Conservation (phyloP, 805 yeast species). For the Lipomyces mesembrius region DNA sequence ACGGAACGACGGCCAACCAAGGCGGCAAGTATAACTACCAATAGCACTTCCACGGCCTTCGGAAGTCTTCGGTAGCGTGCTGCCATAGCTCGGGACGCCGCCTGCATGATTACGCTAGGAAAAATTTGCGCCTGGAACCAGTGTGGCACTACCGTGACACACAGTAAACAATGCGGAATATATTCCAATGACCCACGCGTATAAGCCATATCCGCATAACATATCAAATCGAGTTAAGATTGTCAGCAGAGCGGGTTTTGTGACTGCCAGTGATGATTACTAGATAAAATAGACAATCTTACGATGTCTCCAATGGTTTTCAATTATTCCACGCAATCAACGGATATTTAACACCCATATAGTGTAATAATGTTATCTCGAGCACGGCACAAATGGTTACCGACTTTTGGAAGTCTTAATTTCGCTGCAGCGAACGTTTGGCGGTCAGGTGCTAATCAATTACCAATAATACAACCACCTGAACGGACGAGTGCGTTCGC, state of each 20-base stretch:
- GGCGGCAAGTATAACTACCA: background rate
- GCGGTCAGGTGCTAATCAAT: background rate
- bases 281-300: no score
- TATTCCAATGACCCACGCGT: background rate
- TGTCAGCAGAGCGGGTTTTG: background rate
- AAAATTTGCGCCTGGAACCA: background rate
- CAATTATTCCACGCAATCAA: background rate
- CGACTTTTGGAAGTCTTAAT: background rate
- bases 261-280: background rate
- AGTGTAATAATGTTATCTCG: background rate
- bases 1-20: background rate
- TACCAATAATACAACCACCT: background rate
- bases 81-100: background rate
- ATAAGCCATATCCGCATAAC: background rate
- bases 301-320: background rate
- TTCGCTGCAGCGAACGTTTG: background rate
- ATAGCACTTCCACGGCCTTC: background rate
- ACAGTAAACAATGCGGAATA: background rate
- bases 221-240: no score
- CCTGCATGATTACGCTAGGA: background rate
- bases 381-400: background rate
- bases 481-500: background rate
- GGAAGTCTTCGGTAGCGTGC: conserved; percentile 3
- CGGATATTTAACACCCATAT: background rate
- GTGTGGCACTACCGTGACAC: background rate